Evolutionary conservation across 768 basidiomycete genomes (phyloP).

Genomic region (Cyclocybe aegerita): DNA sequence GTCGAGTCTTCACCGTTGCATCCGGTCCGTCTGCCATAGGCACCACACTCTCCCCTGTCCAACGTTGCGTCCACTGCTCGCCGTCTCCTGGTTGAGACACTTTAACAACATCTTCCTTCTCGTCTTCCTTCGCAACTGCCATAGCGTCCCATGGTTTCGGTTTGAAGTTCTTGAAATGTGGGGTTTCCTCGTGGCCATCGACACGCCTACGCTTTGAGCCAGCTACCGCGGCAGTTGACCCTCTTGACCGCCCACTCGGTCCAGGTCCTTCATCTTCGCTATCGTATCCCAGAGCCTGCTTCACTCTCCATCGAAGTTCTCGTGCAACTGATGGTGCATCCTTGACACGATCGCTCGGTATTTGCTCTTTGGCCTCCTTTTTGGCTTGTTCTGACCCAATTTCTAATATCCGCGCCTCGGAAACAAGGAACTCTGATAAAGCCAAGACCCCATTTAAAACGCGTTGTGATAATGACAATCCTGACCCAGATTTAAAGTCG

Average conservation of each 20-base stretch:
- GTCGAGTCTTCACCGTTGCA: slow-evolving; percentile 24
- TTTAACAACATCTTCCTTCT: slow-evolving; percentile 36
- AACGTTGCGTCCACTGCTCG: slow-evolving; percentile 41
- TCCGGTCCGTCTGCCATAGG: slow-evolving; percentile 31
- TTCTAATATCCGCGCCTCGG: slow-evolving; percentile 73
- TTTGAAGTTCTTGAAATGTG: slow-evolving; percentile 63
- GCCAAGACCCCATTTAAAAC: slow-evolving; percentile 70
- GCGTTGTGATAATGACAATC: slow-evolving; percentile 39
- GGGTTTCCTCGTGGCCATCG: slow-evolving; percentile 29
- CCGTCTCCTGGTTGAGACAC: slow-evolving; percentile 35
- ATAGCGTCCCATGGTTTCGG: slow-evolving; percentile 67
- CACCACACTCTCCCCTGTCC: slow-evolving; percentile 16
- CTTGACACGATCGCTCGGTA: slow-evolving; percentile 79
- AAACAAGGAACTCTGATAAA: slow-evolving; percentile 77
- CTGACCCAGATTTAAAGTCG: slow-evolving; percentile 57
- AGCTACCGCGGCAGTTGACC: slow-evolving; percentile 16
- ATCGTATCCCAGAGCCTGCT: slow-evolving; percentile 54
- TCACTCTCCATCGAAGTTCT: slow-evolving; percentile 84
- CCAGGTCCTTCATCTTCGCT: slow-evolving; percentile 66
- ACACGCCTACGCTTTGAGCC: slow-evolving; percentile 44
- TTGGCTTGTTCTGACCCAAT: slow-evolving; percentile 67
- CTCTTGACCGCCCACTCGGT: slow-evolving; percentile 20
- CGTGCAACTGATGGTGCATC: slow-evolving; percentile 80
- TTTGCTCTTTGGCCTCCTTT: slow-evolving; percentile 77
- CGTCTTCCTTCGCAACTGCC: slow-evolving; percentile 40